Evolutionary conservation across 345 rosid species (phyloP).

Genomic region (Linum trigynum): DNA sequence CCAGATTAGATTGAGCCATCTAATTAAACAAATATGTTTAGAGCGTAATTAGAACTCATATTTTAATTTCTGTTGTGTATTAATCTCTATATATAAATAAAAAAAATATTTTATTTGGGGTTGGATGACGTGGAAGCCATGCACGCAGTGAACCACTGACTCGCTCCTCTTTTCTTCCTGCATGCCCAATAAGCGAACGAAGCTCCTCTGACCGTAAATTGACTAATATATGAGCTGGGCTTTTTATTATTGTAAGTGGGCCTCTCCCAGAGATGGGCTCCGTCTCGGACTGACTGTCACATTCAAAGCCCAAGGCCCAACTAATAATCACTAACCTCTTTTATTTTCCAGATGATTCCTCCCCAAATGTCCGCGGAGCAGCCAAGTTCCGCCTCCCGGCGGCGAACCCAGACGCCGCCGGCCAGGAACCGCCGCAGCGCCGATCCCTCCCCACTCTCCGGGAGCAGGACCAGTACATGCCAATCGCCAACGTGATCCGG

Average conservation of each 20-base stretch:
- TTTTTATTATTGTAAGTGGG: too few species aligned
- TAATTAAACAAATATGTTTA: too few species aligned
- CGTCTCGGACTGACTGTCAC: too few species aligned
- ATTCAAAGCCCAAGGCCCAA: too few species aligned
- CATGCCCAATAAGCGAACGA: not conserved
- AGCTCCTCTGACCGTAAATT: not conserved
- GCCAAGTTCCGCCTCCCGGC: not conserved
- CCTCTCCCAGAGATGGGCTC: too few species aligned
- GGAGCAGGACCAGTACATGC: conserved; percentile 94
- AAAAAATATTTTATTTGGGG: not conserved
- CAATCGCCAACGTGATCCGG: conserved; percentile 83
- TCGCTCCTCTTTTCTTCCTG: not conserved
- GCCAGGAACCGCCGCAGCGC: not conserved
- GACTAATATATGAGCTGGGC: too few species aligned
- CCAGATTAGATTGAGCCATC: too few species aligned
- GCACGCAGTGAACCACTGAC: not conserved
- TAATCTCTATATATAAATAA: not conserved
- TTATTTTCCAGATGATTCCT: too few species aligned
- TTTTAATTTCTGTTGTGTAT: too few species aligned
- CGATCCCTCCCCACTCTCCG: conserved; percentile 33
- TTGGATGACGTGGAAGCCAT: not conserved
- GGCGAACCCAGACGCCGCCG: not conserved
- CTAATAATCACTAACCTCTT: too few species aligned
- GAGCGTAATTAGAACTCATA: too few species aligned
- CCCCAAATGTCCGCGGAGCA: too few species aligned